Evolutionary conservation across 805 yeast species (phyloP), one percentile per base, ranked within the genome.

Genomic region (Schizosaccharomyces octosporus): DNA sequence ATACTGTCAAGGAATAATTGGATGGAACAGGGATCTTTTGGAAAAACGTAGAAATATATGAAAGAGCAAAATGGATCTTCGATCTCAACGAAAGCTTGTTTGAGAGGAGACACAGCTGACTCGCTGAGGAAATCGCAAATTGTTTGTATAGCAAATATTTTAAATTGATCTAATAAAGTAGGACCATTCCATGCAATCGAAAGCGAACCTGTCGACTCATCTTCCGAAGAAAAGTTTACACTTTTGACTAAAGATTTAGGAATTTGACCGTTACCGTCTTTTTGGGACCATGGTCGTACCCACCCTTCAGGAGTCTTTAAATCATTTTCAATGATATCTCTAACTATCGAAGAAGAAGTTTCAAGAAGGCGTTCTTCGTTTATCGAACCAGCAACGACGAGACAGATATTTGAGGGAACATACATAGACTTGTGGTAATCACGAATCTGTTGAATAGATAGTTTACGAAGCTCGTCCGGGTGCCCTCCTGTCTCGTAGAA

Each of bases 401-500:
- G 78, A 68, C 90, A 82, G 64, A 88, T 73, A 67, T 93, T 93
- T 64, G 85, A 87, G 0, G 96, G 86, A 59, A 89, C 77, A 72
- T 93, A 93, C 67, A 79, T 73, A 17, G 74, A 70, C 36, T 75
- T 72, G 70, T 93, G 97, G 68, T 87, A 93, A 27, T 81, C 72
- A 65, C 83, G 78, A 65, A 93, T 90, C 57, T 83, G 82, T 0
- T 82, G 84, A 65, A 81, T 83, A 1, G 85, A 78, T 66, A 93
- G 75, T 1, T 75, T 76, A 64, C 97, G 79, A 65, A 93, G 77
- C 63, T 87, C 87, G 36, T 78, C 76, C 71, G 87, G 80, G 59
- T 87, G 72, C 0, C 98, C 98, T 61, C 98, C 98, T 7, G 97
- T 90, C 69, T 93, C 97, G 7, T 93, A 82, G 11, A 88, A 80